Conservation (phyloP, 139 green algal genomes). For the Volvox reticuliferus region DNA sequence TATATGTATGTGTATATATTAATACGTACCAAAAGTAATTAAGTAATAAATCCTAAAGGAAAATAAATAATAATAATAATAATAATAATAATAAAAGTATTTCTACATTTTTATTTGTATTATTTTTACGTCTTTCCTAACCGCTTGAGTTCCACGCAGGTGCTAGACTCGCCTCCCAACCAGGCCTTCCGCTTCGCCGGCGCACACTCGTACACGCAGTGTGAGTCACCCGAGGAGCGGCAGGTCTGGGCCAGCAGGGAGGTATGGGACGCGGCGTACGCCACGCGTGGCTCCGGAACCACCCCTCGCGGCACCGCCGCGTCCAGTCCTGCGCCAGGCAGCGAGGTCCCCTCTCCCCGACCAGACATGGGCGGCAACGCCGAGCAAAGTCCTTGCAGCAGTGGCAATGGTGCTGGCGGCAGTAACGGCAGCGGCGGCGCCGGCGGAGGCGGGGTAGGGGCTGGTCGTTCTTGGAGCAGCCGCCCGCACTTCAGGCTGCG, state of each 20-base stretch:
- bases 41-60: too few species aligned
- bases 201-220: constrained; percentile 10
- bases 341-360: not conserved
- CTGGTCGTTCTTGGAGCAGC: too few species aligned
- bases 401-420: not conserved
- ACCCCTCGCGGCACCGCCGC: not conserved
- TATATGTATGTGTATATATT: too few species aligned
- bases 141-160: not conserved
- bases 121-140: too few species aligned
- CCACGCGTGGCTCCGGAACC: not conserved
- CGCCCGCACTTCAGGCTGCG: not conserved
- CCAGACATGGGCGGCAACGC: not conserved
- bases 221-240: constrained; percentile 6
- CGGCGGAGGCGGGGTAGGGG: not conserved
- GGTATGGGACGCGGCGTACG: constrained; percentile 29
- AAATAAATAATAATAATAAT: too few species aligned
- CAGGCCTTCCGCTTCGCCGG: constrained; percentile 45
- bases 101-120: too few species aligned
- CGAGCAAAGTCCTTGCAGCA: not conserved
- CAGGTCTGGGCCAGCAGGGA: constrained; percentile 35
- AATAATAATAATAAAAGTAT: too few species aligned
- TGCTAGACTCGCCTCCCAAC: not conserved
- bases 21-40: too few species aligned
- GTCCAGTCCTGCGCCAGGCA: not conserved
- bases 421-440: not conserved